phyloP scores from a whole-genome alignment of 371 early-diverging fungal genomes.

The Massospora cicadina region DNA sequence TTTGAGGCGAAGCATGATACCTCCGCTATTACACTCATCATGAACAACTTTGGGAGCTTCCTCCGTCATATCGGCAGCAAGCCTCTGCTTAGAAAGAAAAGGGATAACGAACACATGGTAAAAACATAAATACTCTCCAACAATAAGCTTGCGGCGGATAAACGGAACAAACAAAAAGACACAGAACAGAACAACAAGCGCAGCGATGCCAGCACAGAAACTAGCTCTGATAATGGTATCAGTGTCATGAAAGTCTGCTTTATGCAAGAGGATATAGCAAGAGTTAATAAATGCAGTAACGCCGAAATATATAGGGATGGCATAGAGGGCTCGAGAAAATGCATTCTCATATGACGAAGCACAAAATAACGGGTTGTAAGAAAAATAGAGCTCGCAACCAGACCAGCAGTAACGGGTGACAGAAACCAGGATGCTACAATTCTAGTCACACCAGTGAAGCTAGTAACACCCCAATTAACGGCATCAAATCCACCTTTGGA shows the following conservation, averaged over 20 bases:
- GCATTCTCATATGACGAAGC: slow-evolving; percentile 38
- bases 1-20: slow-evolving; percentile 13
- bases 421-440: slow-evolving; percentile 65
- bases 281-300: slow-evolving; percentile 44
- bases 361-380: slow-evolving; percentile 40
- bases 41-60: slow-evolving; percentile 7
- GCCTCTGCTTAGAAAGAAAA: slow-evolving; percentile 22
- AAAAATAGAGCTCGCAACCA: slow-evolving; percentile 44
- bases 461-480: slow-evolving; percentile 50
- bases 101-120: slow-evolving; percentile 42
- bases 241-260: slow-evolving; percentile 21
- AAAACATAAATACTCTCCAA: slow-evolving; percentile 46
- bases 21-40: not conserved
- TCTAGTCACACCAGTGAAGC: slow-evolving; percentile 45
- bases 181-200: slow-evolving; percentile 28
- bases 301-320: slow-evolving; percentile 67
- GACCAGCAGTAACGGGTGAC: slow-evolving; percentile 48
- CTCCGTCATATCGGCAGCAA: not conserved
- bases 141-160: slow-evolving; percentile 35
- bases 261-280: slow-evolving; percentile 59
- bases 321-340: slow-evolving; percentile 46
- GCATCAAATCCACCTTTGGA: slow-evolving; percentile 43
- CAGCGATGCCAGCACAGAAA: slow-evolving; percentile 26
- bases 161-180: slow-evolving; percentile 40
- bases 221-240: slow-evolving; percentile 30